Evolutionary conservation across 2,329 filamentous ascomycete genomes (phyloP), one percentile per base, ranked within the genome.

Genomic region (Coleophoma cylindrospora): DNA sequence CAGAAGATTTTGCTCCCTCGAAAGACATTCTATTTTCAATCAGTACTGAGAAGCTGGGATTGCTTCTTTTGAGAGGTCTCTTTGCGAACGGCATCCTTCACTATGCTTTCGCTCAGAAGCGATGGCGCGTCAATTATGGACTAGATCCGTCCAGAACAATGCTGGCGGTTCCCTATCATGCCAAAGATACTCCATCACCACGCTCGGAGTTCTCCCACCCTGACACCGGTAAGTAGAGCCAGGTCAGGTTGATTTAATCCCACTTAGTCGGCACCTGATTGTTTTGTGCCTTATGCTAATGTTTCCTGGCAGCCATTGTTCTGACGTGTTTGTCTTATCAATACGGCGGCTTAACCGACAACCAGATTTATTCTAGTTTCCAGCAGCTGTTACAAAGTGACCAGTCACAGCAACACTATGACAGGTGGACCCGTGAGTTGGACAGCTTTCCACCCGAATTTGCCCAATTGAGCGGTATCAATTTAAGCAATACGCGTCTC

Each of bases 71-170:
- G 0, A 67, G 79, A 15, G 74, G 83, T 0, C 67, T 87, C 0
- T 60, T 87, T 11, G 75, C 78, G 0, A 64, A 70, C 0, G 74
- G 79, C 0, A 66, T 86, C 0, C 55, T 87, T 0, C 56, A 57
- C 0, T 83, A 82, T 48, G 68, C 68, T 0, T 64, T 86, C 0
- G 62, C 66, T 0, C 64, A 74, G n/a, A 86, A 86, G 55, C 68
- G 82, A 1, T 87, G 79, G 79, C 66, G 76, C 4, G 83, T 87
- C 0, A 75, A 85, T 49, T 87, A 82, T 50, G 83, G 84, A 0
- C 66, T 77, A 0, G 74, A 80, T 55, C 50, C 56, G 0, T 56
- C 48, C 1, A 62, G 77, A 2, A 77, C 73, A 0, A 66, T 63
- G 43, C 68, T 84, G 0, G 76, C 76, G 0, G 78, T 86, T 0